phyloP scores from a whole-genome alignment of 2,329 filamentous ascomycete genomes.

The Knoxdaviesia proteae region DNA sequence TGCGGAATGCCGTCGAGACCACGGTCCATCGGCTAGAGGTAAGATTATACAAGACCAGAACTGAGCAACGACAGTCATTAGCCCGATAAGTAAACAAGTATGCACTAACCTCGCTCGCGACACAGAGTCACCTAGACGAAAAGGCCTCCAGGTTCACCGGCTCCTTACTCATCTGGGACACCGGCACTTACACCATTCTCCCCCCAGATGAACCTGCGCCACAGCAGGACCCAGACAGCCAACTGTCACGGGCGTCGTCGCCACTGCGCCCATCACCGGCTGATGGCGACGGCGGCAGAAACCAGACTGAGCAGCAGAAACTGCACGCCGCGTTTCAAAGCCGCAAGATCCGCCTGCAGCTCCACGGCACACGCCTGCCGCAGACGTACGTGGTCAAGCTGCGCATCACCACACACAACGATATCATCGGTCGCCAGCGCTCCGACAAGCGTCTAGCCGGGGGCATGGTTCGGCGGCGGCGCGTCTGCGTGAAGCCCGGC shows the following conservation, averaged over 20 bases:
- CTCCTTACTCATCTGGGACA: constrained; percentile 42
- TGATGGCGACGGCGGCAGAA: no score
- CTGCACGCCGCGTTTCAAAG: constrained; percentile 28
- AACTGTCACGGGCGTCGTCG: constrained; percentile 7
- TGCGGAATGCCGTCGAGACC: constrained; percentile 40
- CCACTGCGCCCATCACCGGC: constrained; percentile 6
- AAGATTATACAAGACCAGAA: constrained; percentile 5
- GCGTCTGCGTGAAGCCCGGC: no score
- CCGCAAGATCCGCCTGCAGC: constrained; percentile 33
- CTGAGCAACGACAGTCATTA: neutral
- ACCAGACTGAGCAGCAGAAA: constrained; percentile 20
- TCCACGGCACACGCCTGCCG: constrained; percentile 33
- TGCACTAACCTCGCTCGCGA: neutral
- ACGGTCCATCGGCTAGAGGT: constrained; percentile 39
- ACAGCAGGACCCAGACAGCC: constrained; percentile 12
- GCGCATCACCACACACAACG: constrained; percentile 24
- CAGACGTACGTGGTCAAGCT: constrained; percentile 29
- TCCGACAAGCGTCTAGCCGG: neutral
- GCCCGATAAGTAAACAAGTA: no score
- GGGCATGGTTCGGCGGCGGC: no score
- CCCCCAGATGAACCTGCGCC: constrained; percentile 16
- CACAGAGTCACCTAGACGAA: constrained; percentile 38
- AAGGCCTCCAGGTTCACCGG: constrained; percentile 31
- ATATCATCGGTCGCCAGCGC: constrained; percentile 11
- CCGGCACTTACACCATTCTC: constrained; percentile 34